Evolutionary conservation across 2,329 filamentous ascomycete species (phyloP).

Genomic region (Epichloe baconii): DNA sequence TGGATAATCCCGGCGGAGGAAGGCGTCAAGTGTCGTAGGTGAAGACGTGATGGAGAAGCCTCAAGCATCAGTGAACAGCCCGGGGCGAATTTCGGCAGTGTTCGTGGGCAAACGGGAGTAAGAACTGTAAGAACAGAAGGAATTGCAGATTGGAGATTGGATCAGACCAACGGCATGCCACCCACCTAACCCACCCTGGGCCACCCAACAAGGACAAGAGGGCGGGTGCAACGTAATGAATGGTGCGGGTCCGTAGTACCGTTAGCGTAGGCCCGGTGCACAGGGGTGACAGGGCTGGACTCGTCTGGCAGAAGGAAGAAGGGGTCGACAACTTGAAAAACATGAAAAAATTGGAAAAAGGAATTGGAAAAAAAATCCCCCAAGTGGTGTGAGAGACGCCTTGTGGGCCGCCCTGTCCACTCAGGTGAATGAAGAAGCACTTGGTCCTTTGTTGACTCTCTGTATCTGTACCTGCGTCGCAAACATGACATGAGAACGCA

Average conservation of each 20-base stretch:
- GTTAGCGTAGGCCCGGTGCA: background rate
- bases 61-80: constrained; percentile 3
- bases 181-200: no score
- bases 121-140: background rate
- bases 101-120: background rate
- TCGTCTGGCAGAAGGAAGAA: no score
- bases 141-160: background rate
- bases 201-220: background rate
- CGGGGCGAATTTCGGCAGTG: constrained; percentile 1
- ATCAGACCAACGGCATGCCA: background rate
- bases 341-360: no score
- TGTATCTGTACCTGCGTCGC: no score
- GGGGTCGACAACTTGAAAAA: no score
- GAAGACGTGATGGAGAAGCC: constrained; percentile 2
- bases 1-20: constrained; percentile 2
- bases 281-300: no score
- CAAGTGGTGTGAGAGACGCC: no score
- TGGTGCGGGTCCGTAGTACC: background rate
- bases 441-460: no score
- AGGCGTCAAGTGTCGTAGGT: background rate
- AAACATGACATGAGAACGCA: no score
- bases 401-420: no score
- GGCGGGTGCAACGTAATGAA: background rate
- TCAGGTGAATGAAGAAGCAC: no score
- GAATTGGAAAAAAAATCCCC: no score